Base-by-base conservation (phyloP, 768 basidiomycete genomes). In the Termitomyces sp. region DNA sequence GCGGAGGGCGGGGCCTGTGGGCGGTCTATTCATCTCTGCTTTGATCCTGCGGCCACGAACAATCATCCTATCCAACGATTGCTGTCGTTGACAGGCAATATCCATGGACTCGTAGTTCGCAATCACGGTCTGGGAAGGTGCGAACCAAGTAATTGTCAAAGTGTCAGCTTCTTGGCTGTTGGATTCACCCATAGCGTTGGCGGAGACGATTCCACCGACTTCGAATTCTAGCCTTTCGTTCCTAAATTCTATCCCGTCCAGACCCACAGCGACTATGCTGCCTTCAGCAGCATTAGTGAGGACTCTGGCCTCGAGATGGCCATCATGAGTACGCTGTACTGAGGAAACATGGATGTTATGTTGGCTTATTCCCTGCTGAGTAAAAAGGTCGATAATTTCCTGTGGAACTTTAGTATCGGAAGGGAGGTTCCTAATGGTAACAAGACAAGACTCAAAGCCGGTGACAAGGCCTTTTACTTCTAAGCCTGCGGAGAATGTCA, bases 381-480 rank as follows among this genome's bases (percentile, higher is more conserved):
- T 63, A 54, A 84, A 76, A 9, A 84, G 66, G 0, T 70, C 68
- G 5, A 56, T 67, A 12, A 85, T 66, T 42, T 83, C 79, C 3
- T 66, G 59, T 4, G 63, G 64, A 32, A 9, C 14, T 42, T 66
- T 74, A 3, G 72, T 71, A 35, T 78, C 67, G 21, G 55, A 44
- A 0, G 82, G 79, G 28, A 85, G 68, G 54, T 77, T 76, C 50
- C 68, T 71, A 45, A 85, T 67, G 1, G 65, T 74, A 25, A 85
- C 64, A 10, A 72, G 72, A 61, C 78, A 80, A 6, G 78, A 74
- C 41, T 85, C 80, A 59, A 81, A 84, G 4, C 80, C 82, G 17
- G 77, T 71, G 27, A 80, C 64, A 30, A 82, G 58, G 32, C 70
- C 64, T 39, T 66, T 67, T 39, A 85, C 68, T n/a, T 75, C 68